A percentile compares a stretch with the other conserved stretches of the same genome.
These are phyloP conservation scores for Takashimella koratensis DNA, from an alignment of 1,284 basidiomycete genomes.

Conservation along the genomic window DNA sequence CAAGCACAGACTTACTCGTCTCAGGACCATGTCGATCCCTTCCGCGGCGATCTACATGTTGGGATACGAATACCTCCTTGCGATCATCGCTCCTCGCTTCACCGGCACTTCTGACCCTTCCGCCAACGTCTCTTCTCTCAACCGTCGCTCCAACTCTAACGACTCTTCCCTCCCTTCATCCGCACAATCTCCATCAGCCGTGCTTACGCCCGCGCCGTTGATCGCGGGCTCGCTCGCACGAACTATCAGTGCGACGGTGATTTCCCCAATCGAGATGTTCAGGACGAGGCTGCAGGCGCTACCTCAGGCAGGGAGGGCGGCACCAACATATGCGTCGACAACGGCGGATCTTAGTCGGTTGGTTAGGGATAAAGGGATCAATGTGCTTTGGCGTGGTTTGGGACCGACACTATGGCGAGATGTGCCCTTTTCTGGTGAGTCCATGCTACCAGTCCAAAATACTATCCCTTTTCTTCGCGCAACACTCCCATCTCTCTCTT, in stretches of 20 bases:
- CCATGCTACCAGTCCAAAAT: neutral
- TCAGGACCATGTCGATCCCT: slow-evolving; percentile 83
- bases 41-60: slow-evolving; percentile 93
- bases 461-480: slow-evolving; percentile 67
- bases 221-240: slow-evolving; percentile 78
- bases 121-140: slow-evolving; percentile 25
- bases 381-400: slow-evolving; percentile 82
- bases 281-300: slow-evolving; percentile 88
- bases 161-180: no score
- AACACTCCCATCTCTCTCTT: slow-evolving; percentile 16
- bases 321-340: slow-evolving; percentile 55
- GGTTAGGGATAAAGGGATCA: slow-evolving; percentile 62
- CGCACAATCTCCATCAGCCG: slow-evolving; percentile 34
- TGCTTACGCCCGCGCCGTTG: slow-evolving; percentile 64
- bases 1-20: neutral
- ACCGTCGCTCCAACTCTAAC: slow-evolving; percentile 10
- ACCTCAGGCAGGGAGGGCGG: slow-evolving; percentile 59
- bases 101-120: slow-evolving; percentile 22
- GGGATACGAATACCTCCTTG: slow-evolving; percentile 85
- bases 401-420: slow-evolving; percentile 93
- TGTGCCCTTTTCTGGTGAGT: slow-evolving; percentile 83
- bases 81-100: slow-evolving; percentile 33
- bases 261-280: slow-evolving; percentile 88
- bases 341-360: slow-evolving; percentile 48
- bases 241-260: slow-evolving; percentile 70